Evolutionary conservation across 495 filamentous ascomycete genomes (phyloP), one percentile per base, ranked within the genome.

Genomic region (Sordaria brevicollis): DNA sequence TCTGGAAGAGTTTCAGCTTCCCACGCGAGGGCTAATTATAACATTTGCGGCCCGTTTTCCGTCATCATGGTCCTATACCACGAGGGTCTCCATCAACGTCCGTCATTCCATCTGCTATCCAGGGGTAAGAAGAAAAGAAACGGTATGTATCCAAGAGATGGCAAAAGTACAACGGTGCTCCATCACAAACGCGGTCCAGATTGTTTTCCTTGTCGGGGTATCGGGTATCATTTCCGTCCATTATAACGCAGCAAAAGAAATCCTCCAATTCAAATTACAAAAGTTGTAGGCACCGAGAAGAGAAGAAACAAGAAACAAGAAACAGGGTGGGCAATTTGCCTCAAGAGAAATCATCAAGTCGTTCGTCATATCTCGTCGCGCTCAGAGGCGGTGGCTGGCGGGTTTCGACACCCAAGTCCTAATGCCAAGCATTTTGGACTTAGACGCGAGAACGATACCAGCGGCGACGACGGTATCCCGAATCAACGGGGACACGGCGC

Each of bases 401-500:
- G 5, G 3, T 6, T 11, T 5, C 41, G 1, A 49, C 3, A 49
- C 11, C n/a, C 41, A 21, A 21, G 8, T 0, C 41, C 21, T 19
- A 49, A 49, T 11, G 43, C 19, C 19, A 13, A 54, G 1, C 21
- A 25, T 11, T n/a, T 21, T 15, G 49, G 9, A 5, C 31, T 79
- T 78, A 84, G 75, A 83, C 79, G 68, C 77, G 82, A 57, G 79
- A 81, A 36, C 80, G 76, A 69, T 79, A 76, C 81, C 81, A 83
- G 36, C 74, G 76, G 66, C 83, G 81, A 66, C 81, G 80, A 21
- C 70, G 74, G 67, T 79, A 76, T 33, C 72, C 37, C 31, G 73
- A 68, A 7, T 43, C 36, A 13, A 70, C 65, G 15, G 65, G 68
- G 5, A 71, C 62, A 4, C 65, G 31, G 13, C 68, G n/a, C n/a